Percentiles rank a stretch among this genome's conserved stretches.
These are phyloP conservation scores for Verticillium albo-atrum DNA, from an alignment of 2,329 filamentous ascomycete species.

Conservation along the genomic window DNA sequence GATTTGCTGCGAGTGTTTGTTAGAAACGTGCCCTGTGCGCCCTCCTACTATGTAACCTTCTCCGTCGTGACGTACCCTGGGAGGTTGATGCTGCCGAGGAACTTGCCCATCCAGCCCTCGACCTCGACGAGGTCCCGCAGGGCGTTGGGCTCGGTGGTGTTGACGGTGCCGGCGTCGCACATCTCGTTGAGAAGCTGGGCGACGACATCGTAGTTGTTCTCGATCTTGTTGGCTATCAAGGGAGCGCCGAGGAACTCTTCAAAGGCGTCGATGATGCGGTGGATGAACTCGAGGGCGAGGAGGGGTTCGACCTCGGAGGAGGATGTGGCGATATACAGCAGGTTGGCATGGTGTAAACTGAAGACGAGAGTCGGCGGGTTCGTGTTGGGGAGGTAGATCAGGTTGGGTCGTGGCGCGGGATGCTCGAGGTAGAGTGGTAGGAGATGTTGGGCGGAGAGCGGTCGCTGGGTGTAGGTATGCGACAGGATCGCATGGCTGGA, in stretches of 20 bases:
- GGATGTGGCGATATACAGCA: slow-evolving; percentile 81
- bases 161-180: slow-evolving; percentile 89
- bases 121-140: slow-evolving; percentile 88
- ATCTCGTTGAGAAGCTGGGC: slow-evolving; percentile 92
- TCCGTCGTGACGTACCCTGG: slow-evolving; percentile 54
- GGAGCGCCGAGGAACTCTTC: slow-evolving; percentile 93
- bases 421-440: slow-evolving; percentile 85
- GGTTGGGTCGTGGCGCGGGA: slow-evolving; percentile 72
- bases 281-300: slow-evolving; percentile 87
- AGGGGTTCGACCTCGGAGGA: slow-evolving; percentile 85
- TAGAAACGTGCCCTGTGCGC: too few species aligned
- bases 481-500: slow-evolving; percentile 76
- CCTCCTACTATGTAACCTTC: too few species aligned
- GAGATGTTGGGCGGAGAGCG: slow-evolving; percentile 69
- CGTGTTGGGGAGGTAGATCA: slow-evolving; percentile 79
- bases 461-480: slow-evolving; percentile 81
- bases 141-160: slow-evolving; percentile 89
- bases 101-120: slow-evolving; percentile 82
- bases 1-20: slow-evolving; percentile 29
- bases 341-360: slow-evolving; percentile 78
- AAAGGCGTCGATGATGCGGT: slow-evolving; percentile 85
- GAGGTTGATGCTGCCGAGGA: slow-evolving; percentile 82
- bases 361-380: slow-evolving; percentile 86
- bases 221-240: slow-evolving; percentile 79
- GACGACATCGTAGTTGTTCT: slow-evolving; percentile 86